phyloP scores from a whole-genome alignment of 129 eudicot genomes.

The Tagetes erecta region DNA sequence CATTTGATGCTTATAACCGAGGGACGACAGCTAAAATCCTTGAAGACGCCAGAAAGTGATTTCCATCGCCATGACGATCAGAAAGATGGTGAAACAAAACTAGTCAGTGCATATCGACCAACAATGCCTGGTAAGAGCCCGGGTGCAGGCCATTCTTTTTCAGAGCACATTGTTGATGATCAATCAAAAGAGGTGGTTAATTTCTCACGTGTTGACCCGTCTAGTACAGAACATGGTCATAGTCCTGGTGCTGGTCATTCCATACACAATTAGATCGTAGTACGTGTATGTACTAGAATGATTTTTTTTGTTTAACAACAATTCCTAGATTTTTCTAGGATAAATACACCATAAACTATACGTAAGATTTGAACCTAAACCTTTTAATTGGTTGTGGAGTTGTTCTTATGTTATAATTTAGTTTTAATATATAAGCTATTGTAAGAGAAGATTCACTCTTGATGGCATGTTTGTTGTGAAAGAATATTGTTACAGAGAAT shows the following conservation, averaged over 20 bases:
- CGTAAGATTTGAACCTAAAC: too few species aligned
- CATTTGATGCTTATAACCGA: conserved; percentile 27
- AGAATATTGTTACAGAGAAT: too few species aligned
- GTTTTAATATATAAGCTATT: too few species aligned
- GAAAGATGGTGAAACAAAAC: background rate
- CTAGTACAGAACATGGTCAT: conserved; percentile 35
- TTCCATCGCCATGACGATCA: background rate
- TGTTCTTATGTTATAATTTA: background rate
- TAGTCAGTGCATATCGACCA: conserved; percentile 41
- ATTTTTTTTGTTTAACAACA: too few species aligned
- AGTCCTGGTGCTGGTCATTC: conserved; percentile 52
- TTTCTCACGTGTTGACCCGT: conserved; percentile 10
- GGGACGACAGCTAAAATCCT: conserved; percentile 38
- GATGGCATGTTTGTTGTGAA: too few species aligned
- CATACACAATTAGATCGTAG: conserved; percentile 23
- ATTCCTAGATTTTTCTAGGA: too few species aligned
- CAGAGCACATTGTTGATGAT: conserved; percentile 12
- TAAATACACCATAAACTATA: too few species aligned
- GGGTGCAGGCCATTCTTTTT: conserved; percentile 43
- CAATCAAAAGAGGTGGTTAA: conserved; percentile 14
- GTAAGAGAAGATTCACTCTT: too few species aligned
- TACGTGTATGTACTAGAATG: background rate
- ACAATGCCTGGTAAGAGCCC: conserved; percentile 58
- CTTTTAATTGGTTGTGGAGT: background rate
- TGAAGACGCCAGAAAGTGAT: conserved; percentile 8